Conservation (phyloP, 306 rosid species). For the Echinosophora koreensis region DNA sequence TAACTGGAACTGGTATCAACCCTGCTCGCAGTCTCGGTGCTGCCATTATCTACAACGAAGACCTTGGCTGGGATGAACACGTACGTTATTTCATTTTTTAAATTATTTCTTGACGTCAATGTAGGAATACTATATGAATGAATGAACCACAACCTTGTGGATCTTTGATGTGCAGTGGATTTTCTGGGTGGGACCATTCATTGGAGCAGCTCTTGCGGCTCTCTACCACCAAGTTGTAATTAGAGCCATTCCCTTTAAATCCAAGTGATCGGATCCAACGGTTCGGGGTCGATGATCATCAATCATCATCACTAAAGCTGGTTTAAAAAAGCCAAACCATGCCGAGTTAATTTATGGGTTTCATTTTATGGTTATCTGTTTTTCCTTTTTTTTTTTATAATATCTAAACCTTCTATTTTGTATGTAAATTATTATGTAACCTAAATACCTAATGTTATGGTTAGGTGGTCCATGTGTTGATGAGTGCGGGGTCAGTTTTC, state of each 20-base stretch:
- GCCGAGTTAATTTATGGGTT: constrained; percentile 27
- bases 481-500: constrained; percentile 36
- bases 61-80: constrained; percentile 59
- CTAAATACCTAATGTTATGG: neutral
- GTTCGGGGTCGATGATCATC: constrained; percentile 7
- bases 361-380: neutral
- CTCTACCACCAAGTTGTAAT: constrained; percentile 61
- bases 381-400: neutral
- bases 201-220: constrained; percentile 63
- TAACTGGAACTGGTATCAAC: constrained; percentile 61
- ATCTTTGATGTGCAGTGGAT: constrained; percentile 50
- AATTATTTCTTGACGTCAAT: neutral
- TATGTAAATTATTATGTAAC: constrained; percentile 48
- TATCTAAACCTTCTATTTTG: neutral
- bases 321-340: constrained; percentile 14
- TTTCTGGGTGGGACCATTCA: constrained; percentile 64
- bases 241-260: constrained; percentile 64
- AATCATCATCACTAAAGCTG: neutral
- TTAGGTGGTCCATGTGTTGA: constrained; percentile 28
- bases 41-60: constrained; percentile 54
- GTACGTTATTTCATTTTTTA: constrained; percentile 30
- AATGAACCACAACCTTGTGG: neutral
- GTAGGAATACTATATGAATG: no score
- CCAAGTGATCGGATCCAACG: constrained; percentile 25
- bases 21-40: constrained; percentile 62